Evolutionary conservation across 345 rosid species (phyloP).

Genomic region (Populus davidiana): DNA sequence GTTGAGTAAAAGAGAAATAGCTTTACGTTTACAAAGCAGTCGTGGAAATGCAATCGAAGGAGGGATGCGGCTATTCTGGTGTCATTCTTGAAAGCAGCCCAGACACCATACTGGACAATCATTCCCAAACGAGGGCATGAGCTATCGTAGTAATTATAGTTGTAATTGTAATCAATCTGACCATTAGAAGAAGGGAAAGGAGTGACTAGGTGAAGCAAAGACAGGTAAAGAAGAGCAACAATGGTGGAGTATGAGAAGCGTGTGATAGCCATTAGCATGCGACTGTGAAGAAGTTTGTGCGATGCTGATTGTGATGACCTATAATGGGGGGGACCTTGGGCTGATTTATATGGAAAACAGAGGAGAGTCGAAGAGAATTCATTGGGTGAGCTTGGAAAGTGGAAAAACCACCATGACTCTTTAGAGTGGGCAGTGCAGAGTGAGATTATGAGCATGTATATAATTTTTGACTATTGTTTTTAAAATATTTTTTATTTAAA

Average conservation of each 20-base stretch:
- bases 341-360: slow-evolving; percentile 26
- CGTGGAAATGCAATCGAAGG: slow-evolving; percentile 82
- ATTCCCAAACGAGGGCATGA: slow-evolving; percentile 64
- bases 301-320: slow-evolving; percentile 8
- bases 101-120: slow-evolving; percentile 61
- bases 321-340: not conserved
- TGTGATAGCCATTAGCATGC: slow-evolving; percentile 27
- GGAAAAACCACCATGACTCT: slow-evolving; percentile 35
- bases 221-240: slow-evolving; percentile 8
- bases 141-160: slow-evolving; percentile 49
- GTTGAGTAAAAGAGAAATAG: not conserved
- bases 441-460: too few species aligned
- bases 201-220: slow-evolving; percentile 12
- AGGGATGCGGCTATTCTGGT: slow-evolving; percentile 80
- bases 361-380: slow-evolving; percentile 8
- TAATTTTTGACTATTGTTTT: too few species aligned
- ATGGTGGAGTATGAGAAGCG: slow-evolving; percentile 14
- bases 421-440: not conserved
- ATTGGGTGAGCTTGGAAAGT: slow-evolving; percentile 31
- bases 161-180: slow-evolving; percentile 45
- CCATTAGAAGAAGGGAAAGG: slow-evolving; percentile 10
- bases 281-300: not conserved
- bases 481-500: too few species aligned
- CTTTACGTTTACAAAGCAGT: slow-evolving; percentile 72
- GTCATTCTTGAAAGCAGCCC: slow-evolving; percentile 59